Conservation (phyloP, 2,329 filamentous ascomycete species). For the Penicillium sp. region DNA sequence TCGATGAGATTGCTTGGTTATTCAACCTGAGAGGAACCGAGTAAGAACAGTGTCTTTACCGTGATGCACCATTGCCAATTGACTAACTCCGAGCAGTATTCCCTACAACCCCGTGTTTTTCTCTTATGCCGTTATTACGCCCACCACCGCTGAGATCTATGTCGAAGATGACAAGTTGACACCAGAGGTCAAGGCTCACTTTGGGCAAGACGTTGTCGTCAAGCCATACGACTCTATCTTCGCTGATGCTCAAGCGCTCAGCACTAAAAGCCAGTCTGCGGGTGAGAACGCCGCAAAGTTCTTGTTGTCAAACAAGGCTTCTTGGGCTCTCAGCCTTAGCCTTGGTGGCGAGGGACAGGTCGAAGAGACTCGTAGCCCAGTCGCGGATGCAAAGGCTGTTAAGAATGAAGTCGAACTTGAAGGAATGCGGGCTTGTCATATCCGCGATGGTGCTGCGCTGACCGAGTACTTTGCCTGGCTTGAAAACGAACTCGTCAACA, state of each 20-base stretch:
- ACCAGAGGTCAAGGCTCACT: constrained; percentile 65
- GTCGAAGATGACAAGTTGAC: constrained; percentile 77
- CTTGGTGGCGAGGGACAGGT: constrained; percentile 83
- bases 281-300: constrained; percentile 61
- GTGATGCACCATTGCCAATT: neutral
- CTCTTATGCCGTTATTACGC: constrained; percentile 87
- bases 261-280: constrained; percentile 43
- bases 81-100: constrained; percentile 55
- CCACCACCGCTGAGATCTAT: constrained; percentile 73
- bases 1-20: constrained; percentile 98
- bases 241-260: constrained; percentile 68
- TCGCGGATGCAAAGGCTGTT: constrained; percentile 87
- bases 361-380: constrained; percentile 81
- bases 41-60: constrained; percentile 39
- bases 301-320: constrained; percentile 81
- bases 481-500: constrained; percentile 77
- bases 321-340: constrained; percentile 86
- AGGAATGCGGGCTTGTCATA: constrained; percentile 91
- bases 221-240: constrained; percentile 84
- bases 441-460: constrained; percentile 87
- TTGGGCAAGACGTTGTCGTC: constrained; percentile 68
- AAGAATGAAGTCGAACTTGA: constrained; percentile 89
- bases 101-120: constrained; percentile 99
- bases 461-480: constrained; percentile 96
- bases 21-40: constrained; percentile 94